Evolutionary conservation across 225 moss, liverwort and hornwort genomes (phyloP), one percentile per base, ranked within the genome.

Genomic region (Bryoerythrophyllum caledonicum): DNA sequence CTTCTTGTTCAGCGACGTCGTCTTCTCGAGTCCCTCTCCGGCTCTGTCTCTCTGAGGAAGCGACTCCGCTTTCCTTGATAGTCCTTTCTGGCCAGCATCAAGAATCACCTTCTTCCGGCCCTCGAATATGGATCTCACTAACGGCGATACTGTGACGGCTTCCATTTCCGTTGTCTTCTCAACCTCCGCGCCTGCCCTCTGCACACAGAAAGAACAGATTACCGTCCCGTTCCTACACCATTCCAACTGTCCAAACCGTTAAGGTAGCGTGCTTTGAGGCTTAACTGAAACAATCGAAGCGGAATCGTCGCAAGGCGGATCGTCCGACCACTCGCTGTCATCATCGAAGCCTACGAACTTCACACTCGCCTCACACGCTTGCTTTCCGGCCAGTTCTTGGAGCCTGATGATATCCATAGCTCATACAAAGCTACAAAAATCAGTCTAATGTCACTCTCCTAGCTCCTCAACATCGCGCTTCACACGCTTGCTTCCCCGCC

Each of bases 121-220:
- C 55, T 82, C 82, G 44, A 88, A 88, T 75, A 88, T 85, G 73
- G 85, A 85, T 38, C 82, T 78, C 43, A 88, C 74, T 2, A 85
- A 73, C 69, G 82, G 82, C 41, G 85, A 88, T 1, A 80, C 73
- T 66, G 58, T 58, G 7, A 15, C 58, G 27, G 64, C 46, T 65
- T 82, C 85, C 78, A 75, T 59, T 14, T 76, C 66, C 60, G 77
- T 41, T 19, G 64, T 67, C 19, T 49, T n/a, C 52, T 63, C 21
- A 58, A 67, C 32, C 24, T 80, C 68, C 26, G 74, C 15, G 35
- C 54, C 71, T 60, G 51, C 67, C 6, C 48, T 75, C 81, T 87
- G 84, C 30, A 58, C 25, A 58, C 48, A 78, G 37, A 10, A 48
- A 75, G 68, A 68, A 76, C 67, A 62, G 19, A 60, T 48, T 27